These are phyloP conservation scores for Saccharomyces jurei DNA, from an alignment of 805 yeast genomes.

Conservation along the genomic window DNA sequence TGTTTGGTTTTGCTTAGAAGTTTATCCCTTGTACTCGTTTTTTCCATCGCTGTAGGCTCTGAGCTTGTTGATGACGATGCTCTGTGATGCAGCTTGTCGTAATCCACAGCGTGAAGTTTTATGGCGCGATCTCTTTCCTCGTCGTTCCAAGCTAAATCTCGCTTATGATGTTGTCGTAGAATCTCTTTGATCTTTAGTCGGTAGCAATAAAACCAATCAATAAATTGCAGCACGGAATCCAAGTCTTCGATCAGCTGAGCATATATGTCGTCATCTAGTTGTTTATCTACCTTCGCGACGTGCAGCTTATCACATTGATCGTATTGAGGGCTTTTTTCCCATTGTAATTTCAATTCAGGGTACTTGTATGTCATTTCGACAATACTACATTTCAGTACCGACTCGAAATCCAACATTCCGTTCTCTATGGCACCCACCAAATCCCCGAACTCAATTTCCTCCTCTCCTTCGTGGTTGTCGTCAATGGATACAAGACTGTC, in stretches of 20 bases:
- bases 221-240: conserved; percentile 5
- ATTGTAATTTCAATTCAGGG: conserved; percentile 10
- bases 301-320: conserved; percentile 7
- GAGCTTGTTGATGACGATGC: background rate
- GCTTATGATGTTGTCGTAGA: background rate
- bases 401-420: conserved; percentile 10
- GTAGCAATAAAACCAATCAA: conserved; percentile 16
- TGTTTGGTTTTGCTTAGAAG: conserved; percentile 22
- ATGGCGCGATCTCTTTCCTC: conserved; percentile 1
- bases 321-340: conserved; percentile 8
- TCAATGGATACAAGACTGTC: background rate
- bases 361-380: conserved; percentile 12
- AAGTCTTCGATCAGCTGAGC: conserved; percentile 1
- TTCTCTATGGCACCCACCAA: background rate
- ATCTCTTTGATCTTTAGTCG: background rate
- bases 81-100: background rate
- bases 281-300: conserved; percentile 6
- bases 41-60: background rate
- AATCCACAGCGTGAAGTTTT: conserved; percentile 1
- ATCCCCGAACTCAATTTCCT: background rate
- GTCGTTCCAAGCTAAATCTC: background rate
- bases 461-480: background rate
- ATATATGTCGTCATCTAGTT: background rate
- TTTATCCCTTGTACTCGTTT: conserved; percentile 19
- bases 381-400: conserved; percentile 9